phyloP scores from a whole-genome alignment of 306 rosid species.

The Astragalus membranaceus region DNA sequence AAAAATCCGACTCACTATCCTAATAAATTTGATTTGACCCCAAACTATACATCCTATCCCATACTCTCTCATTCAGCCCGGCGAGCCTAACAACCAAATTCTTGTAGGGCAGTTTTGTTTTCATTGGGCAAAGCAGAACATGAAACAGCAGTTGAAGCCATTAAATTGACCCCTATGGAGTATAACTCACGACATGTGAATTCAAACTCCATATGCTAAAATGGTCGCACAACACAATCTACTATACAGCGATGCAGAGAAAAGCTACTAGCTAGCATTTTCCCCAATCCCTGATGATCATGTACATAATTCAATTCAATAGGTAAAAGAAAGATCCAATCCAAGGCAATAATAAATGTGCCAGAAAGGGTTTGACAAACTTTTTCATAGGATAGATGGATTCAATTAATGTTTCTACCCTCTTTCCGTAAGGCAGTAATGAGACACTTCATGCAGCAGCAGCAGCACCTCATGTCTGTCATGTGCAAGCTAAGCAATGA shows the following conservation, averaged over 20 bases:
- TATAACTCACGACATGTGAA: not conserved
- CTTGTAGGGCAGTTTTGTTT: not conserved
- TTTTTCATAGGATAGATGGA: not conserved
- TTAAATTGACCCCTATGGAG: not conserved
- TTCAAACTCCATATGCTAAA: not conserved
- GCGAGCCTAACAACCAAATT: not conserved
- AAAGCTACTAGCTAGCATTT: not conserved
- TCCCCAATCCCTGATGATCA: not conserved
- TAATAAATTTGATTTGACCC: too few relatives aligned
- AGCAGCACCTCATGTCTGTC: not conserved
- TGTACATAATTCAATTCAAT: not conserved
- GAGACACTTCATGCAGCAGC: not conserved
- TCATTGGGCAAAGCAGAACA: not conserved
- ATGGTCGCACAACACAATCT: not conserved
- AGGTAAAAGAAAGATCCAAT: not conserved
- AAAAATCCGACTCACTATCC: too few relatives aligned
- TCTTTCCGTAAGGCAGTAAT: slow-evolving; percentile 6
- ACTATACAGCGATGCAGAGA: not conserved
- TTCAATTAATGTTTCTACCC: slow-evolving; percentile 23
- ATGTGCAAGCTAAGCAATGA: not conserved
- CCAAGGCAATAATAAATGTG: not conserved
- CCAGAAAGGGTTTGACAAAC: not conserved
- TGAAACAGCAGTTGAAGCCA: not conserved
- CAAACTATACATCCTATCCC: too few relatives aligned
- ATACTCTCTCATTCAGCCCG: too few relatives aligned